A percentile compares a stretch with the other conserved stretches of the same genome.
These are phyloP conservation scores for Clavispora santaluciae DNA, from an alignment of 805 yeast species.

Conservation along the genomic window DNA sequence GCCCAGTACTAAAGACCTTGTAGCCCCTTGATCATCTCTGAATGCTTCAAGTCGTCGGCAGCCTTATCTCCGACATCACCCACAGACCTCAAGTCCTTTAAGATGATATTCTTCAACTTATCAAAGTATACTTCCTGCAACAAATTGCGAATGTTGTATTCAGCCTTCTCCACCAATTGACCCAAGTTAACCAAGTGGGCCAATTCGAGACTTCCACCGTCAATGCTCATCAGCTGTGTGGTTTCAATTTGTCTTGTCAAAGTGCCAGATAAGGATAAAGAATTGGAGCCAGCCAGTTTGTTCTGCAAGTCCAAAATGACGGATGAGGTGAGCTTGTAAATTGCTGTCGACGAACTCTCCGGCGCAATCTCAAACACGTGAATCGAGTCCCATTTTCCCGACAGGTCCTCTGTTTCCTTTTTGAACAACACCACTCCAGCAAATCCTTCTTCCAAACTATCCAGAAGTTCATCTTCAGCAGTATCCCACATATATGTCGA, in stretches of 20 bases:
- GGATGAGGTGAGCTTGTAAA: conserved; percentile 79
- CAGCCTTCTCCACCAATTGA: conserved; percentile 78
- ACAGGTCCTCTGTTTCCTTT: conserved; percentile 49
- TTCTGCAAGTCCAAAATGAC: conserved; percentile 67
- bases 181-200: conserved; percentile 88
- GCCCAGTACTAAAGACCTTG: conserved; percentile 22
- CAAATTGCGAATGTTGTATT: conserved; percentile 78
- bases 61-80: conserved; percentile 31
- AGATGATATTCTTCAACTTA: conserved; percentile 81
- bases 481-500: conserved; percentile 91
- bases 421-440: conserved; percentile 90
- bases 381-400: conserved; percentile 84
- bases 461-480: conserved; percentile 48
- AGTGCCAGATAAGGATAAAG: conserved; percentile 65
- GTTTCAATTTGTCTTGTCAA: conserved; percentile 79
- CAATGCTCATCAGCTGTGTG: conserved; percentile 36
- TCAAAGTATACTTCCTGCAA: conserved; percentile 94
- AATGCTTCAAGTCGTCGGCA: conserved; percentile 28
- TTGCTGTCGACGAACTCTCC: conserved; percentile 31
- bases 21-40: conserved; percentile 36
- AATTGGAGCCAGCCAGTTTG: conserved; percentile 6
- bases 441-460: conserved; percentile 48
- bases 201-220: conserved; percentile 39
- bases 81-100: conserved; percentile 38
- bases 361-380: conserved; percentile 80